Base-by-base conservation (phyloP, 2,329 filamentous ascomycete species). In the Bipolaris sorokiniana region DNA sequence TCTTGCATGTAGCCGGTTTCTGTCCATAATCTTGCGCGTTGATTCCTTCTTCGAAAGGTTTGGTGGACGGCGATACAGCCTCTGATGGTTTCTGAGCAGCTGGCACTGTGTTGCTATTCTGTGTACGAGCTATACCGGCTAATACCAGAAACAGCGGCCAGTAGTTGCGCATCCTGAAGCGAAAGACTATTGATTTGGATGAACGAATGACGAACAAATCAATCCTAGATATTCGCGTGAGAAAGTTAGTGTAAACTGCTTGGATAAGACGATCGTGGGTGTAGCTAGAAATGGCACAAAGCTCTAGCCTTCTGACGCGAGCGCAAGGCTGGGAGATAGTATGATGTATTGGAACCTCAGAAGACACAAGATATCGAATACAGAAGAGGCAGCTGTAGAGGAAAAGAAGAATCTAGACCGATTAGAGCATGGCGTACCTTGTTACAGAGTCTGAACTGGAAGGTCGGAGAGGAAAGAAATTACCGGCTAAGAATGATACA, bases 161-260 rank as follows among this genome's bases (percentile, higher is more conserved):
- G 52, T 68, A 28, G 41, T 51, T 60, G 45, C 63, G 71, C 74
- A 76, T 76, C 20, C 71, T 65, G 48, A 51, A 74, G 67, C 60
- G 68, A 71, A 50, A 52, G 70, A 67, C 62, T 66, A 65, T 54
- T 67, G 61, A 58, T 62, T 62, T 59, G 58, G 62, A 58, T 63
- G 60, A 70, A 65, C 54, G 63, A 74, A 50, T 64, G 66, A 59
- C 57, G 66, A 59, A 59, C 61, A 56, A 62, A 62, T 58, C 52
- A 55, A 58, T 58, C 63, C 68, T 72, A 58, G 18, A 34, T 31
- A 31, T 51, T 50, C 67, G 37, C 64, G 67, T 58, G 53, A 59
- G 48, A 48, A 65, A 70, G 63, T 66, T 70, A 61, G 68, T 48
- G 56, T 6, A 38, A 11, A 31, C 6, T 7, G 22, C 46, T 26